Percentiles rank a stretch among this genome's conserved stretches.
Conservation (phyloP, 148 eudicot species). For the Euryodendron excelsum region DNA sequence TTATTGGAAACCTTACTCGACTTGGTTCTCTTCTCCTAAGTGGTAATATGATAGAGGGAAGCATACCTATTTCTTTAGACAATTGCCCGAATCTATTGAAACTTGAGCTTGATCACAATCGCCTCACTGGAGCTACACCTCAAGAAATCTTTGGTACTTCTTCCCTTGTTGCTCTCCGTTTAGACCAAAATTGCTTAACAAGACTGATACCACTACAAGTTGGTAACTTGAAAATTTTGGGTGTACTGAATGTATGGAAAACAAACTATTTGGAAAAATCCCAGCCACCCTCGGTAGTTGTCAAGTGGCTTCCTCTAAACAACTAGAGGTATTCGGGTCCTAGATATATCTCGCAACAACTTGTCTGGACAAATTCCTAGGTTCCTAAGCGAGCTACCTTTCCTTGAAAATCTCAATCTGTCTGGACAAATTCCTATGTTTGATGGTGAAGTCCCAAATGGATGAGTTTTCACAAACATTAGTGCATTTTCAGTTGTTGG, state of each 20-base stretch:
- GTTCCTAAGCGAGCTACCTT: not conserved
- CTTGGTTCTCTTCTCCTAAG: not conserved
- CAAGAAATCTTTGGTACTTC: not conserved
- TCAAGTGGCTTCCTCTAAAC: not conserved
- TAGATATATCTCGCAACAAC: no score
- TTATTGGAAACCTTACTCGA: slow-evolving; percentile 4
- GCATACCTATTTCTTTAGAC: not conserved
- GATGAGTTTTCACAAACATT: not conserved
- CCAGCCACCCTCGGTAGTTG: not conserved
- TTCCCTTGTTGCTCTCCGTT: not conserved
- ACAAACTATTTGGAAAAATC: not conserved
- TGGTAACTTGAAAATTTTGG: slow-evolving; percentile 1
- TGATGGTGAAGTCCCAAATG: not conserved
- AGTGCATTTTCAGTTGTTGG: slow-evolving; percentile 4
- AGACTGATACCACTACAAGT: not conserved
- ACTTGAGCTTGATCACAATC: not conserved
- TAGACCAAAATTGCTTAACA: not conserved
- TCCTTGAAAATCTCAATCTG: not conserved
- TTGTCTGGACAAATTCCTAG: slow-evolving; percentile 3
- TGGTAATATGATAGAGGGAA: not conserved
- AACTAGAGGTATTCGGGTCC: not conserved
- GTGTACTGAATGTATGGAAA: not conserved
- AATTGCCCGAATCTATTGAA: not conserved
- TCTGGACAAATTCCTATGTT: not conserved
- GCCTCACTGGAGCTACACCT: slow-evolving; percentile 5